Evolutionary conservation across 176 grass and related monocot species (phyloP), one percentile per base, ranked within the genome.

Genomic region (Stipa capillata): DNA sequence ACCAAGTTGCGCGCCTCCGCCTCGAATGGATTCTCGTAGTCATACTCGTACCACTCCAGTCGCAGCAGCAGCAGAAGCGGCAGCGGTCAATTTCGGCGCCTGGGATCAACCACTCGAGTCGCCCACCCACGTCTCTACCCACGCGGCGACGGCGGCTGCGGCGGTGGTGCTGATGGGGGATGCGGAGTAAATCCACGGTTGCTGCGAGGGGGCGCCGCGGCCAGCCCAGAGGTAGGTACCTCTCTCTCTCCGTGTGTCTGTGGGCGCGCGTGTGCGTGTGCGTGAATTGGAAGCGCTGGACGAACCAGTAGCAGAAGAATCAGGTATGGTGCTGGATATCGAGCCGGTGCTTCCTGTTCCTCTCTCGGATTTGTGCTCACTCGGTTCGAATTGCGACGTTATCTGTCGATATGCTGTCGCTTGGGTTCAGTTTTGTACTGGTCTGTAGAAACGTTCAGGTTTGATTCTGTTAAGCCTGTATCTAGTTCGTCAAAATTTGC

Each of bases 121-220:
- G 41, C 37, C 79, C 80, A 67, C 74, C 86, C 76, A 67, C 74
- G 48, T 58, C 73, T 79, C 63, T 31, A 66, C 80, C 27, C 39
- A 56, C 47, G 66, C 62, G 15, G 2, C 23, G 13, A 23, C 27
- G 14, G 41, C 31, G 41, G 43, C 24, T 45, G 57, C 5, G 52
- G 51, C 2, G 79, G 5, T 2, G 65, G 1, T 35, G 51, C 35
- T 36, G 56, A 34, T 24, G 42, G 63, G 9, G 40, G 42, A 59
- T 20, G 57, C 44, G 69, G 62, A 41, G 72, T 84, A 72, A 74
- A 0, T 60, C 81, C 59, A 8, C 71, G 72, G 57, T 53, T 36
- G 40, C 36, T 20, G 50, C n/a, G 4, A 45, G 27, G 33, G 34
- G 47, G 54, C 42, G 17, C 27, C 49, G n/a, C 31, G 47, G 74